Evolutionary conservation across 768 basidiomycete species (phyloP), one percentile per base, ranked within the genome.

Genomic region (Saitozyma sp.): DNA sequence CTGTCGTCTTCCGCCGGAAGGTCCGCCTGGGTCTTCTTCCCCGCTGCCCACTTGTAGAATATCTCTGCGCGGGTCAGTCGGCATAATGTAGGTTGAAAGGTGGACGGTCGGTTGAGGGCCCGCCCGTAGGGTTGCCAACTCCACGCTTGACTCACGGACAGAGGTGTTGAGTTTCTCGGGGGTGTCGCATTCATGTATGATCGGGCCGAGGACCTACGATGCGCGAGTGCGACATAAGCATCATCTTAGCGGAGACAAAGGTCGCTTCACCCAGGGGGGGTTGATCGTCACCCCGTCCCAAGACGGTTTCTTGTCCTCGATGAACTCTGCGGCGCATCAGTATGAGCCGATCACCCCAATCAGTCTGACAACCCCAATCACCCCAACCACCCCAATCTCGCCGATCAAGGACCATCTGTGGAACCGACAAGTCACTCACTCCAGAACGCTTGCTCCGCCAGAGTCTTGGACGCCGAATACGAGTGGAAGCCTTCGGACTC

Each of bases 151-250:
- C 73, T 63, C 37, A 73, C 71, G 69, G 48, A 78, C 77, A 10
- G 77, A 78, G 39, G 79, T 78, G 79, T 83, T 83, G 59, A 84
- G 70, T 46, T 69, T 56, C 39, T 80, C 80, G 42, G 78, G 74
- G 16, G 58, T 66, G 29, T 73, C 70, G 53, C 80, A 77, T 54
- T 82, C 78, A 64, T 84, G 82, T 38, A 82, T 74, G 54, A 81
- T 71, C 2, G 79, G 80, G 16, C 80, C 81, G 37, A 77, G 73
- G 38, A 80, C 72, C 63, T 29, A 29, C 5, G 29, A 29, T 29
- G 5, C 29, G 29, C 29, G 29, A 29, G 11, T n/a, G 8, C 8
- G 10, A 11, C n/a, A 38, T 29, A 37, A 13, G 13, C 16, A 13
- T 17, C 16, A 37, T 11, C 17, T 7, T 39, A 16, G 9, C 10